Conservation (phyloP, 257 asterid genomes). For the Forsythia viridissima region DNA sequence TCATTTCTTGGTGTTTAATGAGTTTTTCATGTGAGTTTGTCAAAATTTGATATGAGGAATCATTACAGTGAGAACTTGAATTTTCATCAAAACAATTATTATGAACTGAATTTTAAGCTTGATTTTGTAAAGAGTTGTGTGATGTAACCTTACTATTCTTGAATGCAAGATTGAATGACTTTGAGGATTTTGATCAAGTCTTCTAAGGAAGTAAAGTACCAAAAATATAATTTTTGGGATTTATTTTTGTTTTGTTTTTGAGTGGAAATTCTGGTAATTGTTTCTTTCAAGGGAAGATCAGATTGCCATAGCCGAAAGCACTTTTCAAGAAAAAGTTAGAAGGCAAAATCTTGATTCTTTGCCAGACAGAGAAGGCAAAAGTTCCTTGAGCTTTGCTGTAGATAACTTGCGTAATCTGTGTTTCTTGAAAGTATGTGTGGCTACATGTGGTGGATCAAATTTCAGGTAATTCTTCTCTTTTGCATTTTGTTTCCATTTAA, state of each 20-base stretch:
- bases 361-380: constrained; percentile 39
- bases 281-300: constrained; percentile 33
- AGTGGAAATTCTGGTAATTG: constrained; percentile 23
- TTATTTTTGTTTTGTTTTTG: background rate
- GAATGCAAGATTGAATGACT: constrained; percentile 5
- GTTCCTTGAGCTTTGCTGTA: constrained; percentile 36
- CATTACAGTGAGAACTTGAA: background rate
- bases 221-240: background rate
- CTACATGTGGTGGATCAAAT: constrained; percentile 43
- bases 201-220: background rate
- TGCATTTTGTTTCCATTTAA: background rate
- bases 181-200: constrained; percentile 11
- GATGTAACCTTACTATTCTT: background rate
- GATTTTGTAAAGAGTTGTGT: background rate
- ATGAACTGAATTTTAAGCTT: background rate
- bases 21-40: constrained; percentile 16
- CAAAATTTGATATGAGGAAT: background rate
- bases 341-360: constrained; percentile 39
- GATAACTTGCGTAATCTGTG: constrained; percentile 27
- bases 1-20: background rate
- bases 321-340: constrained; percentile 19
- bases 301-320: constrained; percentile 30
- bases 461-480: constrained; percentile 37
- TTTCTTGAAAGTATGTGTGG: constrained; percentile 25
- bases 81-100: background rate